Evolutionary conservation across 371 early-diverging fungal species (phyloP).

Genomic region (Basidiobolus meristosporus): DNA sequence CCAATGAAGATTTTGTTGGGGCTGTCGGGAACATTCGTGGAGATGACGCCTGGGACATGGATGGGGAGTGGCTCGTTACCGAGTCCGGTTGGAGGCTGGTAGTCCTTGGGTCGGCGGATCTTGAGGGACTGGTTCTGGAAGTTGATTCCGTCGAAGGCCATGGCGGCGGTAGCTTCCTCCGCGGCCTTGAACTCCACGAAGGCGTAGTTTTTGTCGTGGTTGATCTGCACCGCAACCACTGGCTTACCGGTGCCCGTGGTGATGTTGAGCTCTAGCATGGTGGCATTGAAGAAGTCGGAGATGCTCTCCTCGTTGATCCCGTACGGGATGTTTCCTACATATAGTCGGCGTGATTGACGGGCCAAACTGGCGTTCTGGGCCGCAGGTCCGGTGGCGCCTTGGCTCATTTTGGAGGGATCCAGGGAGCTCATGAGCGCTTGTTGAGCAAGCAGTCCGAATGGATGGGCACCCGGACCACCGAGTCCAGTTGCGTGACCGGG

Average conservation of each 20-base stretch:
- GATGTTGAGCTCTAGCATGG: constrained; percentile 50
- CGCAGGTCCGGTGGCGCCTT: constrained; percentile 20
- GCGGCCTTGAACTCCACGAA: constrained; percentile 83
- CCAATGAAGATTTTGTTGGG: constrained; percentile 90
- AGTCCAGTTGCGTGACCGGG: constrained; percentile 67
- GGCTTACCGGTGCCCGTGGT: constrained; percentile 36
- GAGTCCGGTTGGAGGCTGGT: constrained; percentile 45
- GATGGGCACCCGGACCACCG: constrained; percentile 31
- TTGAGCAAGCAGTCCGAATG: constrained; percentile 13
- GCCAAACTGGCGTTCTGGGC: constrained; percentile 17
- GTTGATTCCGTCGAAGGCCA: constrained; percentile 81
- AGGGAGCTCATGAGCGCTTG: constrained; percentile 14
- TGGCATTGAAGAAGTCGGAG: constrained; percentile 69
- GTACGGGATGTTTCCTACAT: constrained; percentile 82
- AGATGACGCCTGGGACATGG: constrained; percentile 38
- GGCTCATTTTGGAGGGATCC: constrained; percentile 6
- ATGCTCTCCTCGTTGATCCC: constrained; percentile 53
- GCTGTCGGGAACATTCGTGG: constrained; percentile 70
- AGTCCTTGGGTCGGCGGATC: constrained; percentile 90
- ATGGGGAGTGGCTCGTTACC: constrained; percentile 18
- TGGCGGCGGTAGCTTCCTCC: constrained; percentile 77
- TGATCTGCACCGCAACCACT: constrained; percentile 67
- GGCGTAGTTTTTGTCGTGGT: constrained; percentile 83
- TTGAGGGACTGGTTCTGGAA: constrained; percentile 71
- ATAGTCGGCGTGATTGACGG: constrained; percentile 68